These are phyloP conservation scores for Septoria linicola DNA, from an alignment of 2,329 filamentous ascomycete species.

Conservation along the genomic window DNA sequence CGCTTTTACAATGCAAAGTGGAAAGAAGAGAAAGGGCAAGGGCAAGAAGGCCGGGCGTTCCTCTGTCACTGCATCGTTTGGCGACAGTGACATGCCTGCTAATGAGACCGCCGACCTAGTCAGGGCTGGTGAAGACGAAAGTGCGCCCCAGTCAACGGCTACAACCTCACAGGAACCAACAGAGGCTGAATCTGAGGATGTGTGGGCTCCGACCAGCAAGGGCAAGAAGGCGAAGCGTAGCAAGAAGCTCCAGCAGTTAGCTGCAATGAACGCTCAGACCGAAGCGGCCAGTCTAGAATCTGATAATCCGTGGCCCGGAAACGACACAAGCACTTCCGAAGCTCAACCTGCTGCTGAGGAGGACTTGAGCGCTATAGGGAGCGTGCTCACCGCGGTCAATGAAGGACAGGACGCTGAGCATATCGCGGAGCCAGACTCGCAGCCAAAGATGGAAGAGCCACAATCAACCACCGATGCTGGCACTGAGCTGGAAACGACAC, in stretches of 20 bases:
- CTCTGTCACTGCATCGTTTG: neutral
- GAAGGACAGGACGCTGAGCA: constrained; percentile 30
- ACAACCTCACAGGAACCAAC: constrained; percentile 6
- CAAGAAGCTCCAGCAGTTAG: constrained; percentile 7
- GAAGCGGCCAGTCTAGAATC: constrained; percentile 3
- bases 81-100: neutral
- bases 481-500: no score
- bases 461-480: neutral
- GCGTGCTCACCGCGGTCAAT: constrained; percentile 24
- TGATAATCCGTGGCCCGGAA: neutral
- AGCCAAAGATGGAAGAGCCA: constrained; percentile 1
- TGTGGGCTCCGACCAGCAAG: constrained; percentile 3
- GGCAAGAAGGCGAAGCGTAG: constrained; percentile 8
- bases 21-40: constrained; percentile 29
- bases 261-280: neutral
- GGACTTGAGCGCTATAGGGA: constrained; percentile 5
- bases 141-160: constrained; percentile 6
- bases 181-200: constrained; percentile 10
- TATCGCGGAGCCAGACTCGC: constrained; percentile 3
- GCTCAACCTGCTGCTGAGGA: neutral
- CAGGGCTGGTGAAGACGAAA: neutral
- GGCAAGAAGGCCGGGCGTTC: constrained; percentile 22
- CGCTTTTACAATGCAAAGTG: constrained; percentile 14
- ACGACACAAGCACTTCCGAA: neutral
- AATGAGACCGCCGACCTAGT: neutral